phyloP scores from a whole-genome alignment of 2,329 filamentous ascomycete genomes.

The Fusarium sp. region DNA sequence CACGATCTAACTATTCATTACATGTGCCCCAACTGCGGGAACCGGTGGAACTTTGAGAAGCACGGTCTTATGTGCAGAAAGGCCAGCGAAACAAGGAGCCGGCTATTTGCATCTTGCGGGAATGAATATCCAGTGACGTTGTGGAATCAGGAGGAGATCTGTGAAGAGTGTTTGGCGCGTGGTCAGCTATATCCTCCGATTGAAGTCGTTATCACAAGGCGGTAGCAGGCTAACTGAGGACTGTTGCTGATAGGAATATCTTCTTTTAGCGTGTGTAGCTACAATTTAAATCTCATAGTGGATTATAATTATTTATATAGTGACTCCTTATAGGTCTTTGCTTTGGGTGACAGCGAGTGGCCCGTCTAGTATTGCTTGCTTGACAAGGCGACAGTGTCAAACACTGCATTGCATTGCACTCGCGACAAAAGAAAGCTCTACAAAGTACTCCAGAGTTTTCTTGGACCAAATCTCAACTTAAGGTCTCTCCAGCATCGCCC shows the following conservation, averaged over 20 bases:
- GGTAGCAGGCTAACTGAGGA: neutral
- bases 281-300: rapidly evolving
- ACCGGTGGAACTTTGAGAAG: conserved; percentile 6
- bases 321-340: neutral
- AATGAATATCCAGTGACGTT: neutral
- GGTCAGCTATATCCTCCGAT: neutral
- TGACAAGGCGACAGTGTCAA: neutral
- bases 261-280: neutral
- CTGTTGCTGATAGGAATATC: rapidly evolving
- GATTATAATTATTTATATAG: rapidly evolving
- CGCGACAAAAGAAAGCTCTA: neutral
- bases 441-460: rapidly evolving
- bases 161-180: neutral
- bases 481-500: neutral
- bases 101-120: neutral
- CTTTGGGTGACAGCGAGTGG: too few species aligned
- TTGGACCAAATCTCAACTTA: rapidly evolving
- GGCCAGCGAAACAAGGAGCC: neutral
- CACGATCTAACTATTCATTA: conserved; percentile 8
- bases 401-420: neutral
- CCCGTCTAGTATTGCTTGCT: too few species aligned
- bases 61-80: neutral
- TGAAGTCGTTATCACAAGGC: neutral
- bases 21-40: neutral
- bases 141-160: neutral